Evolutionary conservation across 768 basidiomycete species (phyloP).

Genomic region (Boletus subcaerulescens): DNA sequence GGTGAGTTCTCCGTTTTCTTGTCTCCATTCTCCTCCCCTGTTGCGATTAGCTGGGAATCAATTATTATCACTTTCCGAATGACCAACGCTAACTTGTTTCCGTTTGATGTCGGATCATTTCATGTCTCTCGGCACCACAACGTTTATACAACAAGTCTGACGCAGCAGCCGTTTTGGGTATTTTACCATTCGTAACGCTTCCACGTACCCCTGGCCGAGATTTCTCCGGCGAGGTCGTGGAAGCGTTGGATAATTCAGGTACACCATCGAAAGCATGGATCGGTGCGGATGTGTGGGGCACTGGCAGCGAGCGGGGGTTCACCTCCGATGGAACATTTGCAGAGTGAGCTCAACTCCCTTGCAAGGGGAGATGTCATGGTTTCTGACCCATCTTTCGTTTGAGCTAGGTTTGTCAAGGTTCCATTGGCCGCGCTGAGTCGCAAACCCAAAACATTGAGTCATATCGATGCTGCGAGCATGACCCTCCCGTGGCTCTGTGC

Average conservation of each 20-base stretch:
- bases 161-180: conserved; percentile 27
- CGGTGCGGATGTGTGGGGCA: conserved; percentile 34
- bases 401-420: conserved; percentile 26
- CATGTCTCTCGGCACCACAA: neutral
- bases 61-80: neutral
- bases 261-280: conserved; percentile 19
- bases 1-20: conserved; percentile 15
- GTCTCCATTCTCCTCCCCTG: neutral
- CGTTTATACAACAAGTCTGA: conserved; percentile 24
- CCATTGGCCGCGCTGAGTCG: conserved; percentile 30
- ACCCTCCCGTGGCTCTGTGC: conserved; percentile 35
- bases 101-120: neutral
- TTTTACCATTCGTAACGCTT: conserved; percentile 31
- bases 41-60: neutral
- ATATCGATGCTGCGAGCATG: conserved; percentile 31
- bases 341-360: conserved; percentile 21
- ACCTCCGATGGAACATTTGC: conserved; percentile 33
- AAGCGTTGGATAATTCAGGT: conserved; percentile 28
- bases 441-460: conserved; percentile 27
- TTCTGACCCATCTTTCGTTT: neutral
- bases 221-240: conserved; percentile 35
- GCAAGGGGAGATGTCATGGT: neutral
- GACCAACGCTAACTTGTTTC: neutral
- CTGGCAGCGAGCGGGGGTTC: conserved; percentile 32
- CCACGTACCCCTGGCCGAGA: conserved; percentile 33